Conservation (phyloP, 164 flowering plant species). For the Umbellularia californica region DNA sequence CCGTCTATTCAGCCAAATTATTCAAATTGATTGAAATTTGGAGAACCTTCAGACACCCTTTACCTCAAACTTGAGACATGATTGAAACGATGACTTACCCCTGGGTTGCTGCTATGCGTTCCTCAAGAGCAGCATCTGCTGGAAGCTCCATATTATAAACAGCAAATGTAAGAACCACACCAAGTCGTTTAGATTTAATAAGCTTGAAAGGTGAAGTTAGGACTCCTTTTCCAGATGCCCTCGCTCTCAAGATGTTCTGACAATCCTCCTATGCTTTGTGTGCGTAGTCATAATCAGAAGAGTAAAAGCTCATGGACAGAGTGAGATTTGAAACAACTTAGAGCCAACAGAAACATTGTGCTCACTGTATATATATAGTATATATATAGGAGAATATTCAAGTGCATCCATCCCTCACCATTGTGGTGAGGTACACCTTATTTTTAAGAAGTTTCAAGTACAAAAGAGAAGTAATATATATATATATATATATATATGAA, state of each 20-base stretch:
- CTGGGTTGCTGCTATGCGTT: slow-evolving; percentile 66
- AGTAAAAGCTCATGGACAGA: background rate
- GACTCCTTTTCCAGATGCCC: slow-evolving; percentile 88
- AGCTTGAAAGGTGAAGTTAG: slow-evolving; percentile 87
- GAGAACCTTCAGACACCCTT: too few species aligned
- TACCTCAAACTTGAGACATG: background rate
- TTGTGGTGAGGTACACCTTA: too few species aligned
- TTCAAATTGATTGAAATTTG: too few species aligned
- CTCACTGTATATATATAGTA: too few species aligned
- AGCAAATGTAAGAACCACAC: slow-evolving; percentile 90
- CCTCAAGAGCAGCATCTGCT: slow-evolving; percentile 63
- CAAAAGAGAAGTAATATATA: too few species aligned
- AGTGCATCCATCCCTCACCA: too few species aligned
- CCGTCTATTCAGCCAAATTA: too few species aligned
- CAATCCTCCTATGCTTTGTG: slow-evolving; percentile 64
- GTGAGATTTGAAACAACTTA: too few species aligned
- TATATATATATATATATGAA: too few species aligned
- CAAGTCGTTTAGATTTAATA: slow-evolving; percentile 79
- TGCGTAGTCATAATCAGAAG: background rate
- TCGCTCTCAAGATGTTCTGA: slow-evolving; percentile 84
- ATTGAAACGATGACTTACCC: slow-evolving; percentile 43
- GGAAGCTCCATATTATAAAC: slow-evolving; percentile 67
- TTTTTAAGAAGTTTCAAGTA: too few species aligned
- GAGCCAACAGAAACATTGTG: too few species aligned
- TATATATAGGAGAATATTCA: too few species aligned